Percentiles rank a stretch among this genome's conserved stretches.
phyloP scores from a whole-genome alignment of 2,329 filamentous ascomycete genomes.

The Magnaporthales sp. region DNA sequence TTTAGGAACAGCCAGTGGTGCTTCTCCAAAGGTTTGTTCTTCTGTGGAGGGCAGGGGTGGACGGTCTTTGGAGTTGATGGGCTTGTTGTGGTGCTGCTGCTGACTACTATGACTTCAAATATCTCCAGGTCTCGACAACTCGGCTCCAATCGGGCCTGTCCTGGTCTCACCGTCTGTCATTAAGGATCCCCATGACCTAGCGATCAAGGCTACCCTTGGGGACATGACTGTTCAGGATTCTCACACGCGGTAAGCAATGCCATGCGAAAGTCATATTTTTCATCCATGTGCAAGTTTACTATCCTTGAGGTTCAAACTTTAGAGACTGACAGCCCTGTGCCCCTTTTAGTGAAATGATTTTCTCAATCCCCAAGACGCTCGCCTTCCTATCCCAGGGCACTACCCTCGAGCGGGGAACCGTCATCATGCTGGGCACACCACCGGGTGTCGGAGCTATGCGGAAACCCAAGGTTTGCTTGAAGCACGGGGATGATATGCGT shows the following conservation, averaged over 20 bases:
- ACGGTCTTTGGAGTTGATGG: not conserved
- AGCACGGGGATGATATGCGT: constrained; percentile 19
- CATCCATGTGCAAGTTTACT: not conserved
- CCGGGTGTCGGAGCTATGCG: constrained; percentile 32
- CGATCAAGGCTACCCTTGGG: constrained; percentile 24
- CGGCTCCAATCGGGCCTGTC: constrained; percentile 25
- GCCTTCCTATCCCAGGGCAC: constrained; percentile 27
- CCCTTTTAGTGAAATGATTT: constrained; percentile 24
- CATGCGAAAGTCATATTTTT: not conserved
- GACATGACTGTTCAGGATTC: constrained; percentile 27
- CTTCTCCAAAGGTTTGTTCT: constrained; percentile 24
- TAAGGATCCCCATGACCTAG: constrained; percentile 20
- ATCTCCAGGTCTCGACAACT: constrained; percentile 23
- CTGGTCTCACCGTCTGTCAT: constrained; percentile 22
- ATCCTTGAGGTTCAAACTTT: not conserved
- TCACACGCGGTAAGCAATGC: constrained; percentile 16
- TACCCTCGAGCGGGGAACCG: constrained; percentile 25
- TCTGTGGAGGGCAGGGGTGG: not conserved
- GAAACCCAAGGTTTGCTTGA: constrained; percentile 18
- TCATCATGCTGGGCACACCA: constrained; percentile 31
- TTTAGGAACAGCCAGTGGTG: constrained; percentile 29
- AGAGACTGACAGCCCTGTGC: not conserved
- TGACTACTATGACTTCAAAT: not conserved
- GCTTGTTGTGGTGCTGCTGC: not conserved
- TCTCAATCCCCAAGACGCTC: constrained; percentile 25